phyloP scores from a whole-genome alignment of 306 rosid genomes.

The Cicer yamashitae region DNA sequence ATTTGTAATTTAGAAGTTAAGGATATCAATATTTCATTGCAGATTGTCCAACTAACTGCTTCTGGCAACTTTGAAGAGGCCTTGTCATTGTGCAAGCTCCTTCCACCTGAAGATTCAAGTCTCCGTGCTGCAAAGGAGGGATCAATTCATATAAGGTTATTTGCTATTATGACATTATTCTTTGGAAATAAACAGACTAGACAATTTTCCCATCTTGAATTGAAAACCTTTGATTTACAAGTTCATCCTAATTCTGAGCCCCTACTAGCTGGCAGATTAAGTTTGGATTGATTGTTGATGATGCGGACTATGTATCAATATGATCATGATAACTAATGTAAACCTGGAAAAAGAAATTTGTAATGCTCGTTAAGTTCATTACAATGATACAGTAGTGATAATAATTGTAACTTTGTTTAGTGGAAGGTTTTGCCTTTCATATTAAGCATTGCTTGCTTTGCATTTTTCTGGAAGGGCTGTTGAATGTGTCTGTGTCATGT shows the following conservation, averaged over 20 bases:
- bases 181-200: conserved; percentile 34
- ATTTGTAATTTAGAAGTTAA: conserved; percentile 30
- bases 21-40: conserved; percentile 48
- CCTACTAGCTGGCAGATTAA: conserved; percentile 25
- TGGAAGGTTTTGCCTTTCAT: conserved; percentile 24
- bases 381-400: neutral
- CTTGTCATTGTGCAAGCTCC: conserved; percentile 95
- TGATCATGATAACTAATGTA: conserved; percentile 20
- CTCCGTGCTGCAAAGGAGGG: conserved; percentile 97
- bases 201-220: conserved; percentile 18
- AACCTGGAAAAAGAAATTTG: conserved; percentile 22
- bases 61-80: conserved; percentile 99
- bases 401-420: conserved; percentile 13
- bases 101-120: conserved; percentile 95
- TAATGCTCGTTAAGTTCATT: conserved; percentile 2
- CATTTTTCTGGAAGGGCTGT: neutral
- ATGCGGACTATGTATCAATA: conserved; percentile 20
- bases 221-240: conserved; percentile 23
- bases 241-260: conserved; percentile 32
- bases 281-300: conserved; percentile 27
- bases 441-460: conserved; percentile 25
- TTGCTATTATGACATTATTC: conserved; percentile 39
- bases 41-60: conserved; percentile 98
- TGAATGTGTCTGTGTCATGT: conserved; percentile 44
- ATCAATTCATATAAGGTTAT: conserved; percentile 89